Evolutionary conservation across 768 basidiomycete genomes (phyloP), one percentile per base, ranked within the genome.

Genomic region (Butyriboletus loyo): DNA sequence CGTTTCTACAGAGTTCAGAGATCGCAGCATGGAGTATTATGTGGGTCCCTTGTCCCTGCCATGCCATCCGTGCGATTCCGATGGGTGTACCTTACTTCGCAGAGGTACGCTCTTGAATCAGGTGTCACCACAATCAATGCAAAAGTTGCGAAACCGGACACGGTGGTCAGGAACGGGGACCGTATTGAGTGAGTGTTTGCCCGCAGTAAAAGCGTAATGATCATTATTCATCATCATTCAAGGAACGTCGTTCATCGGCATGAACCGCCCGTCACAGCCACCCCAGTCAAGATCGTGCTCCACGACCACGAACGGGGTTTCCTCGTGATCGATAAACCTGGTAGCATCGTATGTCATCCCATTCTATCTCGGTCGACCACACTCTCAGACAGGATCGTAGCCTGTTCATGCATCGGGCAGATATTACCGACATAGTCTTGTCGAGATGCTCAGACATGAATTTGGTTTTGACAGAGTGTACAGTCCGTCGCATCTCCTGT

Each of bases 121-220:
- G 96, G 96, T 2, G 90, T 96, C n/a, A 95, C 93, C 9, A 92
- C 90, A 7, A 81, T 99, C 52, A 98, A 99, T 63, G 94, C 93
- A n/a, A 80, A 83, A 44, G 74, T 85, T n/a, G 93, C 92, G 3
- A 78, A 75, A 28, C 86, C 91, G 6, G 83, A 88, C 50, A 87
- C 85, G 8, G 78, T 96, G 14, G 77, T 99, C 43, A 76, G 75
- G 53, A 87, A 96, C 59, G 93, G 93, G 8, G 96, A 99, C 69
- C 78, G 90, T 25, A 85, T 97, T 46, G 92, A 96, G 92, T 92
- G 56, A 56, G 87, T 77, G 0, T 47, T 35, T 53, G 17, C 21
- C 56, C 46, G 54, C 34, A 49, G 37, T 52, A 42, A 42, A 8
- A 0, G 37, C 32, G n/a, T 36, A 5, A 6, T 19, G 2, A 30